These are phyloP conservation scores for Rickenella mellea DNA, from an alignment of 768 basidiomycete species.

Conservation along the genomic window DNA sequence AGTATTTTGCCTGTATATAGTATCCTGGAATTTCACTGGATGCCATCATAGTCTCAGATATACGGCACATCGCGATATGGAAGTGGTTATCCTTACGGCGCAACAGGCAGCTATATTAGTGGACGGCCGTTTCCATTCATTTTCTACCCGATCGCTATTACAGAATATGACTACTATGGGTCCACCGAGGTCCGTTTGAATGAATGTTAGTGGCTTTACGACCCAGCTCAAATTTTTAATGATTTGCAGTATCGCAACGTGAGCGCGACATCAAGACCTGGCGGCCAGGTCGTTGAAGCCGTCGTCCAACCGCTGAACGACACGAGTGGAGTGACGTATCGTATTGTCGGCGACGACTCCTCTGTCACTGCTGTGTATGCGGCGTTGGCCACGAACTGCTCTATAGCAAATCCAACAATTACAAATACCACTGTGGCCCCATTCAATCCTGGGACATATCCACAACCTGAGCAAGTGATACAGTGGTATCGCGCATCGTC, in stretches of 20 bases:
- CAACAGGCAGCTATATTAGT: constrained; percentile 31
- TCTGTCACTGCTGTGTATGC: constrained; percentile 35
- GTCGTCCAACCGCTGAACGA: not conserved
- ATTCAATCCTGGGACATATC: too few species aligned
- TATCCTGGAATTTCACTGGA: not conserved
- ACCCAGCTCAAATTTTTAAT: too few species aligned
- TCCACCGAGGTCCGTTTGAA: not conserved
- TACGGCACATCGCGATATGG: constrained; percentile 29
- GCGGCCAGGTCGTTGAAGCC: not conserved
- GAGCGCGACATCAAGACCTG: constrained; percentile 1
- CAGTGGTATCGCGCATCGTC: constrained; percentile 58
- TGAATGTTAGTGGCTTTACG: too few species aligned
- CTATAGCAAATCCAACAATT: constrained; percentile 15
- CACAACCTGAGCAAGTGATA: constrained; percentile 6
- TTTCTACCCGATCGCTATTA: constrained; percentile 12
- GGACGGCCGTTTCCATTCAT: constrained; percentile 46
- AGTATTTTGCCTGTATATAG: constrained; percentile 1
- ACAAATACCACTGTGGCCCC: too few species aligned
- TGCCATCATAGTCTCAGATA: constrained; percentile 19
- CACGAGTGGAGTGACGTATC: constrained; percentile 23
- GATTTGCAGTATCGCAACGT: constrained; percentile 2
- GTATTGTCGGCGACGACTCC: constrained; percentile 37
- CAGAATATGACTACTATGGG: constrained; percentile 3
- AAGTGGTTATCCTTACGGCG: constrained; percentile 49
- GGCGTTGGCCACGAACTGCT: constrained; percentile 35